phyloP scores from a whole-genome alignment of 164 flowering plant species.

The Vitis vinifera region ASM3070453v1 NC_081805.1:411001-411500 shows the following conservation, averaged over 20 bases:
- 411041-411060: background rate
- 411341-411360: conserved; percentile 59
- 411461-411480: background rate
- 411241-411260: background rate
- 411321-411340: conserved; percentile 89
- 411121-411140: background rate
- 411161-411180: no score
- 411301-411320: conserved; percentile 34
- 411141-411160: no score
- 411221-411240: no score
- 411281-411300: conserved; percentile 42
- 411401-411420: conserved; percentile 93
- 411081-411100: background rate
- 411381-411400: conserved; percentile 97
- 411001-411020: background rate
- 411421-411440: conserved; percentile 45
- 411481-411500: conserved; percentile 4
- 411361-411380: conserved; percentile 98
- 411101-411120: background rate
- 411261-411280: conserved; percentile 1
- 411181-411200: background rate
- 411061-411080: background rate
- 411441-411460: background rate
- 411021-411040: background rate
- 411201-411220: background rate